phyloP scores from a whole-genome alignment of 768 basidiomycete genomes.

The Podaxis sp. region DNA sequence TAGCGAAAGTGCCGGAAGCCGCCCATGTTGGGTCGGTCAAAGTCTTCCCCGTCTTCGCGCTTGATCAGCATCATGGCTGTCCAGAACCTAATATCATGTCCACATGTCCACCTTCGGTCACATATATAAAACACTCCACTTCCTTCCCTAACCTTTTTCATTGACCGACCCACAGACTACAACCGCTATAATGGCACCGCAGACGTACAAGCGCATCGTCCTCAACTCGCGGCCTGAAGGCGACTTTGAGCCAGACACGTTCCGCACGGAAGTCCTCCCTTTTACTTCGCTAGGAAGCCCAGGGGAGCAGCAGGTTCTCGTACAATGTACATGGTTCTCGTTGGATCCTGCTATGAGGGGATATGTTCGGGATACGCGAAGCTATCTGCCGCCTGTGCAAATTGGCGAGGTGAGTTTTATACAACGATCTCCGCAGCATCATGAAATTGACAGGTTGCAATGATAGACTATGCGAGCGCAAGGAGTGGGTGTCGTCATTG shows the following conservation, averaged over 20 bases:
- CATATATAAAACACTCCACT: not conserved
- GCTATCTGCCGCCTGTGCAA: slow-evolving; percentile 69
- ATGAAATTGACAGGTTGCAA: not conserved
- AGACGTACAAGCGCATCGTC: slow-evolving; percentile 63
- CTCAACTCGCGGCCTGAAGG: slow-evolving; percentile 72
- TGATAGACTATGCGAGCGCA: slow-evolving; percentile 67
- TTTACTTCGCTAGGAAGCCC: slow-evolving; percentile 50
- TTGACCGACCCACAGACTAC: not conserved
- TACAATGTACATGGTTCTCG: slow-evolving; percentile 78
- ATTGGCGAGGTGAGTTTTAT: slow-evolving; percentile 54
- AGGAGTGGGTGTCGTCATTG: slow-evolving; percentile 67
- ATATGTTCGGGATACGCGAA: slow-evolving; percentile 73
- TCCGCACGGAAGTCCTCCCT: slow-evolving; percentile 56
- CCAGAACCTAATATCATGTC: not conserved
- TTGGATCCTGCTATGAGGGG: slow-evolving; percentile 90
- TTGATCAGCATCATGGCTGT: not conserved
- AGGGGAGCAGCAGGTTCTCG: slow-evolving; percentile 54
- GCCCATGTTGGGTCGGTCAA: not conserved
- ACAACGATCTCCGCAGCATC: not conserved
- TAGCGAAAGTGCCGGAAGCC: not conserved
- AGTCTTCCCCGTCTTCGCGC: not conserved
- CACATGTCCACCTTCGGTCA: not conserved
- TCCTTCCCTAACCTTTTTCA: not conserved
- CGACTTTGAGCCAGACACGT: slow-evolving; percentile 73
- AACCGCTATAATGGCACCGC: slow-evolving; percentile 17